Base-by-base conservation (phyloP, 2,329 filamentous ascomycete species). In the Penicillium brevicompactum region DNA sequence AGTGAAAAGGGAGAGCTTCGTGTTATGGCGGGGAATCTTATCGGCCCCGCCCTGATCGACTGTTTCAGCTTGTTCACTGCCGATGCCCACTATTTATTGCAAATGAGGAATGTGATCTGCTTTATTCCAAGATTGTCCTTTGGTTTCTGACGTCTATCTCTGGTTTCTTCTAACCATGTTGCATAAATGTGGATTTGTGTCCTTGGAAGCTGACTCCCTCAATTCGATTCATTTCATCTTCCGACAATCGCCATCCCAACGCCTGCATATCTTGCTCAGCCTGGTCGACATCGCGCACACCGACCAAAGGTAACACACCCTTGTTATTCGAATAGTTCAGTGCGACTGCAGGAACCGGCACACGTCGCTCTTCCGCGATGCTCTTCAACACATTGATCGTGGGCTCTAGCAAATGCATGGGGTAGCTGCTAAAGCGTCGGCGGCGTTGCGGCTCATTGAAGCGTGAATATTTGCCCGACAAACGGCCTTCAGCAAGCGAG, bases 241-340 rank as follows among this genome's bases (percentile, higher is more conserved):
- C 67, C 1, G 66, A 74, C 62, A 80, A 54, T 48, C 71, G 63
- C 76, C 77, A 80, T 1, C 75, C 76, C 13, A 76, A 61, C 45
- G 70, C 73, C 60, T 70, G 65, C 56, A 72, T 72, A 51, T 76
- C 70, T 51, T 76, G 67, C 51, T 72, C 63, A 5, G 73, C 75
- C 66, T 79, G 76, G n/a, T 71, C 68, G 14, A 67, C 59, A 43
- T 74, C 76, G 43, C 76, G 70, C 4, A 78, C 66, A 0, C 76
- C 77, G 5, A 76, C 74, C 2, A 79, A 58, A 0, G 77, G 78
- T 5, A 78, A 65, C 7, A 74, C 73, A 0, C 77, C 77, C 63
- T 79, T 80, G 46, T 72, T 72, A 30, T 80, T 70, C 9, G 73
- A 73, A 59, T 74, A 79, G 56, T 80, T 80, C 31, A 80, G 58